Conservation (phyloP, 2,329 filamentous ascomycete species). For the Ascosphaera acerosa region DNA sequence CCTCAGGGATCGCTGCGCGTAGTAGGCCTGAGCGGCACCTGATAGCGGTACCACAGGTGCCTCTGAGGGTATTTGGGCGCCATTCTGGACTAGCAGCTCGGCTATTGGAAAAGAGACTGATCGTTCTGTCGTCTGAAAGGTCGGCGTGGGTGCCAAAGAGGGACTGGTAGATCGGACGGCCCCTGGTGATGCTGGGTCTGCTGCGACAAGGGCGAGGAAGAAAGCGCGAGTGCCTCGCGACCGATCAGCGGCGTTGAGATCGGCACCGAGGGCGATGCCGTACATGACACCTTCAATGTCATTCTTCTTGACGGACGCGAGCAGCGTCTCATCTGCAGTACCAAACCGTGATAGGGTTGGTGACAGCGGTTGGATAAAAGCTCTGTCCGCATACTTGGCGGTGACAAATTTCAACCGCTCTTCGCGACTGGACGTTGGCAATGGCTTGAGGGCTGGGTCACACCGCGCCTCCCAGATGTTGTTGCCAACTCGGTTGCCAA, state of each 20-base stretch:
- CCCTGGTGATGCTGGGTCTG: conserved; percentile 66
- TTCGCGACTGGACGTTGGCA: conserved; percentile 56
- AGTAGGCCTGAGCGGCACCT: conserved; percentile 51
- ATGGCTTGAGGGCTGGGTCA: conserved; percentile 47
- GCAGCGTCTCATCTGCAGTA: conserved; percentile 62
- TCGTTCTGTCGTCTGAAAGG: conserved; percentile 12
- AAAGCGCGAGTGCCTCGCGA: conserved; percentile 72
- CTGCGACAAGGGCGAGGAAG: conserved; percentile 74
- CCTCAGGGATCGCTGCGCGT: conserved; percentile 42
- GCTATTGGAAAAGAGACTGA: conserved; percentile 59
- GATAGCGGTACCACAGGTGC: conserved; percentile 67
- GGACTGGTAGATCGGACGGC: conserved; percentile 19
- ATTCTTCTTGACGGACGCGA: conserved; percentile 87
- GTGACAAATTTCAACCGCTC: conserved; percentile 89
- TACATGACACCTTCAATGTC: conserved; percentile 87
- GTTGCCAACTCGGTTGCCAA: conserved; percentile 88
- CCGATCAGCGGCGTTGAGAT: conserved; percentile 64
- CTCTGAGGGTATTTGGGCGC: conserved; percentile 55
- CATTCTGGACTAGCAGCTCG: conserved; percentile 79
- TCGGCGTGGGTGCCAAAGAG: conserved; percentile 5
- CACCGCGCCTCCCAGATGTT: conserved; percentile 86
- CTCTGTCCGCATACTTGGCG: conserved; percentile 68
- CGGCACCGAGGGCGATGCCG: conserved; percentile 61
- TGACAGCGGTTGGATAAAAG: conserved; percentile 51
- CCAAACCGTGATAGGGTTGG: conserved; percentile 48